Evolutionary conservation across 2,329 filamentous ascomycete species (phyloP), one percentile per base, ranked within the genome.

Genomic region (Apiospora sp.): DNA sequence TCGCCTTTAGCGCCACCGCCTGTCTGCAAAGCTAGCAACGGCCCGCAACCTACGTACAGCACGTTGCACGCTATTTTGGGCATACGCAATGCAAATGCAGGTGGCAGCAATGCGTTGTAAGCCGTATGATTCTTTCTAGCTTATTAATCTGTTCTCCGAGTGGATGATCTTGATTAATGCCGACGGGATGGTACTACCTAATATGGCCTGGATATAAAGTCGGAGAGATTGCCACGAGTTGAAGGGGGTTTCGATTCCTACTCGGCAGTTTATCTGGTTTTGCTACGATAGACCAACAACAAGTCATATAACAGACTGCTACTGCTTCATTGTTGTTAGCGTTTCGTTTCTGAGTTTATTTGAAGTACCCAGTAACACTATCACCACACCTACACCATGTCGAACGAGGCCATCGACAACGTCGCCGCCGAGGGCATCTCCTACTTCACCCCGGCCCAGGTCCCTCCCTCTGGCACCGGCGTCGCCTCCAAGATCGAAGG

Each of bases 361-460:
- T 49, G n/a, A n/a, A n/a, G n/a, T 22, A 19, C 30, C 58, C 54
- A 64, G 30, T 14, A 43, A 24, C 30, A 67, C 19, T 16, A 67
- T n/a, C 13, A 27, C 14, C 3, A 49, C 30, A 46, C 13, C 7
- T 16, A 27, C 67, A 68, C 7, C 67, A 68, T 68, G 67, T 68
- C 67, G 67, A 48, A 41, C 58, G 61, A 70, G 22, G 37, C n/a
- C 64, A 76, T 80, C 46, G 74, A 73, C 37, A 80, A 80, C 73
- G 75, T 73, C 46, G 74, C 77, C 43, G 80, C 79, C 43, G 69
- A 75, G 37, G 80, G 79, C 58, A 76, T 86, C 68, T 83, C 86
- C 30, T 86, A 82, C 77, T 86, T 81, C 78, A 84, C 83, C 3
- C 84, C 84, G 1, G 80, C 78, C 7, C 84, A 86, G 70, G 74